Conservation (phyloP, 768 basidiomycete species). For the Lactarius tabidus region DNA sequence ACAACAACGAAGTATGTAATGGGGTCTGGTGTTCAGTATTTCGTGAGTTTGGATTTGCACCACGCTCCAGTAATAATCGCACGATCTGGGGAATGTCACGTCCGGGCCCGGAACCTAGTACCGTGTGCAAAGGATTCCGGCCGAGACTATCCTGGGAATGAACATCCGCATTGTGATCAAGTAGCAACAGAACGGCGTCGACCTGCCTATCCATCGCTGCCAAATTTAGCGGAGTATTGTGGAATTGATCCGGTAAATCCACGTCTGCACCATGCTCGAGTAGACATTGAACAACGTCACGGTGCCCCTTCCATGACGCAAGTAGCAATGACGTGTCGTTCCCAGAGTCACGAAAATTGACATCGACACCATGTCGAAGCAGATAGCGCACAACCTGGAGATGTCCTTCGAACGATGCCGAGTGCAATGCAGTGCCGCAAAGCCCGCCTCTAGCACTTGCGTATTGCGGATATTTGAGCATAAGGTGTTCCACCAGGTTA, state of each 20-base stretch:
- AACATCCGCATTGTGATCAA: neutral
- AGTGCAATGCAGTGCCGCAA: neutral
- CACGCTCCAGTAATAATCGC: neutral
- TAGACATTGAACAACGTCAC: too few species aligned
- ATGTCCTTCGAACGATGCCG: neutral
- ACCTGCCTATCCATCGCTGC: neutral
- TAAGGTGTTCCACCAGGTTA: too few species aligned
- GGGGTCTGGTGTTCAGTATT: neutral
- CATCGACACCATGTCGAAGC: neutral
- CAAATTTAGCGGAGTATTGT: too few species aligned
- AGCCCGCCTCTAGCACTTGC: too few species aligned
- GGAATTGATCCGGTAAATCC: too few species aligned
- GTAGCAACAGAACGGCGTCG: neutral
- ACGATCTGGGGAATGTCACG: neutral
- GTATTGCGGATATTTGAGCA: too few species aligned
- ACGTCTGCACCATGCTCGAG: too few species aligned
- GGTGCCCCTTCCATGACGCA: too few species aligned
- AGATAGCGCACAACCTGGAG: neutral
- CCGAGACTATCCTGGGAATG: neutral
- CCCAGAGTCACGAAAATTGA: too few species aligned
- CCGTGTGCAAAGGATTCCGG: neutral
- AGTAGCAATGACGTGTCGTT: too few species aligned
- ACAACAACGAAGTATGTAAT: too few species aligned
- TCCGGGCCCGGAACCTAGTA: rapidly evolving
- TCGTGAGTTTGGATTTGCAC: neutral